Evolutionary conservation across 1,284 basidiomycete genomes (phyloP).

Genomic region (Boletus calvinii): DNA sequence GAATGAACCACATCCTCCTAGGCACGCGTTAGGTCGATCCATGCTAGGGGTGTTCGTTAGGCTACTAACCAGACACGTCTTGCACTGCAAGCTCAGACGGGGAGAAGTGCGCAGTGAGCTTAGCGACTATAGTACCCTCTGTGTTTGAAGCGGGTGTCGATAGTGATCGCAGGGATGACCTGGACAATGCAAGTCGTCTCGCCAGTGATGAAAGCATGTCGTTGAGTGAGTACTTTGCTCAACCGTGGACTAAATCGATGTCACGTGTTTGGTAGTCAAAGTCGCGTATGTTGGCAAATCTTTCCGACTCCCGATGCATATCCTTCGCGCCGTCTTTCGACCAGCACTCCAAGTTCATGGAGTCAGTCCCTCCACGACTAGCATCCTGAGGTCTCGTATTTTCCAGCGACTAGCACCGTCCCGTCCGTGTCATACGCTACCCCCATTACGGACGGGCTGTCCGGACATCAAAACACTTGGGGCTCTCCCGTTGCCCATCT

Average conservation of each 20-base stretch:
- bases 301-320: slow-evolving; percentile 14
- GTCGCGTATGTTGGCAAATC: background rate
- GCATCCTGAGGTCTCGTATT: slow-evolving; percentile 14
- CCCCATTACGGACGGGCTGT: slow-evolving; percentile 2
- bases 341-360: slow-evolving; percentile 18
- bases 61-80: slow-evolving; percentile 79
- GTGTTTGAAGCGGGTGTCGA: slow-evolving; percentile 24
- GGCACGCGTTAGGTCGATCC: background rate
- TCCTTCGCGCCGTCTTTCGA: slow-evolving; percentile 24
- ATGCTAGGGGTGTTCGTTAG: background rate
- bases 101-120: slow-evolving; percentile 71
- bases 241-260: background rate
- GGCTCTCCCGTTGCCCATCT: slow-evolving; percentile 27
- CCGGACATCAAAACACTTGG: slow-evolving; percentile 6
- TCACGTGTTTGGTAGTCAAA: slow-evolving; percentile 22
- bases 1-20: slow-evolving; percentile 95
- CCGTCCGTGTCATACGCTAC: slow-evolving; percentile 5
- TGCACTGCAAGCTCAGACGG: slow-evolving; percentile 80
- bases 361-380: slow-evolving; percentile 1
- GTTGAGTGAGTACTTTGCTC: background rate
- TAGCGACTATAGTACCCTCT: slow-evolving; percentile 59
- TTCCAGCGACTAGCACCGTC: background rate
- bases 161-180: slow-evolving; percentile 17
- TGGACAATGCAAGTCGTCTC: slow-evolving; percentile 27
- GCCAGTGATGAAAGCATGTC: slow-evolving; percentile 26